Conservation (phyloP, 2,329 filamentous ascomycete species). For the Nannizziopsis barbatae region DNA sequence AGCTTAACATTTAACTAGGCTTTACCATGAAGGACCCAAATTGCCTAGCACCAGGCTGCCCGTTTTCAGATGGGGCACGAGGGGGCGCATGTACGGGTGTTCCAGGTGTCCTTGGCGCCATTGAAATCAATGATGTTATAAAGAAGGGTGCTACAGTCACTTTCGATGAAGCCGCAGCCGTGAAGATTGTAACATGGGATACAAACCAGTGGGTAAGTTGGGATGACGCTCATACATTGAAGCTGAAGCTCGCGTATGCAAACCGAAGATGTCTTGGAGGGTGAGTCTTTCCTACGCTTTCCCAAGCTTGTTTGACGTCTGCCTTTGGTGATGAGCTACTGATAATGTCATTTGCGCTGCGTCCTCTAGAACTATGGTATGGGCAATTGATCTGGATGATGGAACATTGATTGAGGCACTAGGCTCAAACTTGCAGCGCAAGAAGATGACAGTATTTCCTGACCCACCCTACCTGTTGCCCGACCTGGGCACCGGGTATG, state of each 20-base stretch:
- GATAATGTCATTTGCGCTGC: too few relatives aligned
- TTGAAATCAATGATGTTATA: slow-evolving; percentile 27
- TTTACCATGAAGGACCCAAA: slow-evolving; percentile 16
- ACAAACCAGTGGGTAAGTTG: slow-evolving; percentile 24
- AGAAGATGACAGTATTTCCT: too few relatives aligned
- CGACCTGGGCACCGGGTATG: too few relatives aligned
- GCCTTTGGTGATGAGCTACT: too few relatives aligned
- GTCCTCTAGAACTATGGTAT: slow-evolving; percentile 8
- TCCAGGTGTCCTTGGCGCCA: slow-evolving; percentile 22
- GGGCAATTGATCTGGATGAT: slow-evolving; percentile 12
- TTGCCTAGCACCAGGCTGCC: slow-evolving; percentile 25
- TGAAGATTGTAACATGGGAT: slow-evolving; percentile 20
- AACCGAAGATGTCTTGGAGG: slow-evolving; percentile 23
- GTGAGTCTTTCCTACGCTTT: background rate
- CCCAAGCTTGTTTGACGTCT: background rate
- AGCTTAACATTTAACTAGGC: background rate
- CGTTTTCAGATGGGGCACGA: slow-evolving; percentile 20
- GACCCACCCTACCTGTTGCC: too few relatives aligned
- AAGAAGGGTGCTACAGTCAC: slow-evolving; percentile 15
- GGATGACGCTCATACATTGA: slow-evolving; percentile 28
- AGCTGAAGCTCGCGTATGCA: slow-evolving; percentile 26
- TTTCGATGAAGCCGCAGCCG: slow-evolving; percentile 22
- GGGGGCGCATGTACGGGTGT: slow-evolving; percentile 23
- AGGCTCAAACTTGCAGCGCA: background rate
- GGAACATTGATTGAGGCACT: slow-evolving; percentile 7